These are phyloP conservation scores for Hypoxylon rickii DNA, from an alignment of 495 filamentous ascomycete genomes.

Conservation along the genomic window DNA sequence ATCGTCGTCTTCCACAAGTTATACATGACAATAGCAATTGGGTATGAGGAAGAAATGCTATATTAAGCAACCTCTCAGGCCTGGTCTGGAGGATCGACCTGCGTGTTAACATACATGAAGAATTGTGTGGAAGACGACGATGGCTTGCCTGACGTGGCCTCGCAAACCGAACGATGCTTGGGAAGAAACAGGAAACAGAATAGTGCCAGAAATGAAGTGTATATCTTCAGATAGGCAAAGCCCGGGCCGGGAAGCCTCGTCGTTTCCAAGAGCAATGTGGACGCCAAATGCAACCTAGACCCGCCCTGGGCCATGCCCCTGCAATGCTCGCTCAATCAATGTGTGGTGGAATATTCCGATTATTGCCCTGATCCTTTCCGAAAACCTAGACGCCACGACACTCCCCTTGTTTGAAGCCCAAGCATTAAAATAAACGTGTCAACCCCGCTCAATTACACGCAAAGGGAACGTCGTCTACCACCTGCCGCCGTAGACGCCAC, in stretches of 20 bases:
- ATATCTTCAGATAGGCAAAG: conserved; percentile 41
- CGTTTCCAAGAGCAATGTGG: conserved; percentile 46
- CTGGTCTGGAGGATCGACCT: conserved; percentile 50
- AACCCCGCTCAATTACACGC: conserved; percentile 18
- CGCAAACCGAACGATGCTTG: conserved; percentile 44
- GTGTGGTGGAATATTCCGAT: conserved; percentile 41
- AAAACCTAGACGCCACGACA: conserved; percentile 45
- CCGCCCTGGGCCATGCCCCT: conserved; percentile 47
- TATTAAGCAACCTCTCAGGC: conserved; percentile 55
- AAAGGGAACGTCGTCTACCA: conserved; percentile 65
- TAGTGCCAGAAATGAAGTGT: conserved; percentile 40
- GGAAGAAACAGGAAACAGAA: conserved; percentile 38
- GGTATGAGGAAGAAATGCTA: conserved; percentile 52
- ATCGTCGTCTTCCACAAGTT: conserved; percentile 59
- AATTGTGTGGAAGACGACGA: conserved; percentile 69
- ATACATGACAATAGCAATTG: conserved; percentile 45
- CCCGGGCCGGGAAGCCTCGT: conserved; percentile 44
- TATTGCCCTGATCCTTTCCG: conserved; percentile 41
- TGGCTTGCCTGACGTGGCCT: conserved; percentile 62
- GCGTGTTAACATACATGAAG: conserved; percentile 79
- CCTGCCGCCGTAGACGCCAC: conserved; percentile 68
- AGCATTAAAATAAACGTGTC: conserved; percentile 28
- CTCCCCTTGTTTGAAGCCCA: conserved; percentile 32
- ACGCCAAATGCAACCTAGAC: conserved; percentile 46
- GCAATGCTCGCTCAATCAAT: conserved; percentile 45